Percentiles rank a stretch among this genome's conserved stretches.
phyloP scores from a whole-genome alignment of 768 basidiomycete genomes.

The Kwoniella bestiolae region DNA sequence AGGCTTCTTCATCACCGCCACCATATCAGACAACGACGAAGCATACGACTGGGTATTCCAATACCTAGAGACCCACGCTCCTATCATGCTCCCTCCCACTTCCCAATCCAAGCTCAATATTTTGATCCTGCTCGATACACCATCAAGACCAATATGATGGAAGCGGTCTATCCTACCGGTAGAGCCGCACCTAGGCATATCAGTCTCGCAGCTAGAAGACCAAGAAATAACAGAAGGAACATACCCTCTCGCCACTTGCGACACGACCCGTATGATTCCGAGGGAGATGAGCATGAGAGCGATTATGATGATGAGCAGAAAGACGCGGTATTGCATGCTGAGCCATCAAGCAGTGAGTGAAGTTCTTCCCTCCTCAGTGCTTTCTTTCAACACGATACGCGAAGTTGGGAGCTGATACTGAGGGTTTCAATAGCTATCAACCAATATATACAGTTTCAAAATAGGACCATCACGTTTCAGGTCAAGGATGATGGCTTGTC shows the following conservation, averaged over 20 bases:
- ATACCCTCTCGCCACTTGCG: background rate
- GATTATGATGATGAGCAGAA: slow-evolving; percentile 5
- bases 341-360: slow-evolving; percentile 8
- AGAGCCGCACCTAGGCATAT: slow-evolving; percentile 10
- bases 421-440: background rate
- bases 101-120: background rate
- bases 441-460: slow-evolving; percentile 6
- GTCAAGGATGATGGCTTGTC: background rate
- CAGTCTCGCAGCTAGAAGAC: background rate
- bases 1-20: slow-evolving; percentile 15
- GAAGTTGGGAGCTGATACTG: background rate
- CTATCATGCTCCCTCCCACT: background rate
- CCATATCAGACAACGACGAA: slow-evolving; percentile 8
- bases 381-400: background rate
- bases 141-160: slow-evolving; percentile 1
- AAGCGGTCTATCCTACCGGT: slow-evolving; percentile 10
- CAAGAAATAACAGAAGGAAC: background rate
- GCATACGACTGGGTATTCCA: slow-evolving; percentile 22
- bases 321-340: background rate
- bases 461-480: slow-evolving; percentile 3
- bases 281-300: background rate
- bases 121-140: background rate
- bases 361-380: background rate
- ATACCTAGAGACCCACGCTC: slow-evolving; percentile 3
- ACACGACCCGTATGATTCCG: background rate